phyloP scores from a whole-genome alignment of 306 rosid species.

The Cucumis hystrix region DNA sequence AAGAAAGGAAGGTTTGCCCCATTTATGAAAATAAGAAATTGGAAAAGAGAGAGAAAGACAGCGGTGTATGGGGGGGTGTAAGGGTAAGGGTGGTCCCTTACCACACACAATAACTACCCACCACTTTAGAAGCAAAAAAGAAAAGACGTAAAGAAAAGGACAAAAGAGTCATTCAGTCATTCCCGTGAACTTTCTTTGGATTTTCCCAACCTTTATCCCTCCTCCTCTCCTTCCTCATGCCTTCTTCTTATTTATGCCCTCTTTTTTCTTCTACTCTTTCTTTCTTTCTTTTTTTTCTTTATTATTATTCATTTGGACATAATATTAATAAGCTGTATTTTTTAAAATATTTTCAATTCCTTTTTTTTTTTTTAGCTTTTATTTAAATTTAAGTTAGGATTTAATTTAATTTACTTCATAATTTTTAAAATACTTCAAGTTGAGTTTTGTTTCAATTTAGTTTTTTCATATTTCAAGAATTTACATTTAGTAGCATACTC shows the following conservation, averaged over 20 bases:
- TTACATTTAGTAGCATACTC: too few species aligned
- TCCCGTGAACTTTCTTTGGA: conserved; percentile 1
- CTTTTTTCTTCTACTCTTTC: not conserved
- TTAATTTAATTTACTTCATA: too few species aligned
- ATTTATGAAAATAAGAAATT: not conserved
- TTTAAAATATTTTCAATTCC: too few species aligned
- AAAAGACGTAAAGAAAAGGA: not conserved
- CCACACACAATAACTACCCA: not conserved
- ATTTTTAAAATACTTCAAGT: too few species aligned
- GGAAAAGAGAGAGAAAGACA: not conserved
- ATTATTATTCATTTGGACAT: not conserved
- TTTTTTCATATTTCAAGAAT: too few species aligned
- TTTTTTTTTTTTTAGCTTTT: too few species aligned
- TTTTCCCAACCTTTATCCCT: not conserved
- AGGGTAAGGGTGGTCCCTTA: not conserved
- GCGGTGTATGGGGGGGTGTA: conserved; percentile 4
- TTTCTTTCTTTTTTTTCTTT: too few species aligned
- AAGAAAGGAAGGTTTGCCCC: not conserved
- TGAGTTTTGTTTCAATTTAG: too few species aligned
- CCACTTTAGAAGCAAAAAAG: not conserved
- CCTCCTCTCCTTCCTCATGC: not conserved
- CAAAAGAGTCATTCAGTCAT: not conserved
- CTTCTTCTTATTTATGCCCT: not conserved
- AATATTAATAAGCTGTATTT: too few species aligned
- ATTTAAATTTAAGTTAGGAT: too few species aligned